These are phyloP conservation scores for Agrocybe pediades DNA, from an alignment of 768 basidiomycete genomes.

Conservation along the genomic window DNA sequence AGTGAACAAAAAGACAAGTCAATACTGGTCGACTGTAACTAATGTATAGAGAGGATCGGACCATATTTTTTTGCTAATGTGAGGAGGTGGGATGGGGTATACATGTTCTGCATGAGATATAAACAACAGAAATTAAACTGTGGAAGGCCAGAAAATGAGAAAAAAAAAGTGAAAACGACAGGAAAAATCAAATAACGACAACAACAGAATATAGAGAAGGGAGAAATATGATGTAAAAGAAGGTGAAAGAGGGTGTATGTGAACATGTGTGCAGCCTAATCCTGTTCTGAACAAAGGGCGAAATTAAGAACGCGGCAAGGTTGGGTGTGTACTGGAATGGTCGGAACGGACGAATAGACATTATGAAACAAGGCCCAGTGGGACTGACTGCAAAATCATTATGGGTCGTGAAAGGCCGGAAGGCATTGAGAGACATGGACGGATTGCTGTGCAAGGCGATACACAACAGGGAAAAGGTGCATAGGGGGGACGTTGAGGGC, in stretches of 20 bases:
- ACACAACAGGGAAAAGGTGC: not conserved
- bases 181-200: not conserved
- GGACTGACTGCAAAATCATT: not conserved
- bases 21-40: not conserved
- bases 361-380: slow-evolving; percentile 27
- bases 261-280: no score
- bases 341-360: not conserved
- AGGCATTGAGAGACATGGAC: not conserved
- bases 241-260: no score
- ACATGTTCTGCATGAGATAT: slow-evolving; percentile 6
- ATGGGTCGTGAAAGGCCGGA: not conserved
- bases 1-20: not conserved
- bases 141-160: no score
- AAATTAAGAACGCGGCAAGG: slow-evolving; percentile 2
- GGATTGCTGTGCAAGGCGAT: not conserved
- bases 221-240: not conserved
- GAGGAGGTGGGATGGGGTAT: slow-evolving; percentile 3
- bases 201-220: not conserved
- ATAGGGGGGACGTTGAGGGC: not conserved
- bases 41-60: no score
- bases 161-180: not conserved
- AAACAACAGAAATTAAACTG: not conserved
- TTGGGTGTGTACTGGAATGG: slow-evolving; percentile 7
- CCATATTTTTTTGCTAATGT: not conserved
- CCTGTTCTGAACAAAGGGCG: no score